phyloP scores from a whole-genome alignment of 768 basidiomycete species.

The Auricularia auricula-judae region DNA sequence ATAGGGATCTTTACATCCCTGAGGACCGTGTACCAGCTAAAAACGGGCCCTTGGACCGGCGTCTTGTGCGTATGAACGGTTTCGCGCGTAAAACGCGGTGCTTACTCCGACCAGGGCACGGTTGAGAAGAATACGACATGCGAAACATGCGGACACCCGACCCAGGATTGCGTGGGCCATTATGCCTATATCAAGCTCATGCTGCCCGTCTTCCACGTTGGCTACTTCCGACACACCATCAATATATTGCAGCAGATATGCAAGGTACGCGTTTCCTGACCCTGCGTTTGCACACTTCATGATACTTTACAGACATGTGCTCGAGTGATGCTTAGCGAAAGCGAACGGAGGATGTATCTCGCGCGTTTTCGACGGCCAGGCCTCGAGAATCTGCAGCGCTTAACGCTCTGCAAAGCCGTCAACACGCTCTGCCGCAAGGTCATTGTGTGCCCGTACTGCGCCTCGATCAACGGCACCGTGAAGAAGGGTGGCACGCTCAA shows the following conservation, averaged over 20 bases:
- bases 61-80: slow-evolving; percentile 49
- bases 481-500: slow-evolving; percentile 93
- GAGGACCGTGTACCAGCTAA: slow-evolving; percentile 76
- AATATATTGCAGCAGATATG: slow-evolving; percentile 91
- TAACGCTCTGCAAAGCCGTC: slow-evolving; percentile 71
- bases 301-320: slow-evolving; percentile 55
- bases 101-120: slow-evolving; percentile 53
- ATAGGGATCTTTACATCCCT: slow-evolving; percentile 81
- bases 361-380: slow-evolving; percentile 84
- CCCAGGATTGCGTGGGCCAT: slow-evolving; percentile 94
- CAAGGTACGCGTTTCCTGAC: slow-evolving; percentile 47
- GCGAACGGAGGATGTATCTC: slow-evolving; percentile 73
- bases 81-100: background rate
- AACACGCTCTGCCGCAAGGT: slow-evolving; percentile 82
- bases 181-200: slow-evolving; percentile 97
- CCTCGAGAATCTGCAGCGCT: slow-evolving; percentile 88
- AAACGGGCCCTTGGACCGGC: slow-evolving; percentile 85
- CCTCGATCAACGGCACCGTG: slow-evolving; percentile 86
- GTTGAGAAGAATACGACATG: slow-evolving; percentile 88
- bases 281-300: background rate
- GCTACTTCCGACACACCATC: slow-evolving; percentile 95
- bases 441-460: slow-evolving; percentile 86
- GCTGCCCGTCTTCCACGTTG: slow-evolving; percentile 96
- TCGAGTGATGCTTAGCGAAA: slow-evolving; percentile 77
- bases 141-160: slow-evolving; percentile 86